A percentile compares a stretch with the other conserved stretches of the same genome.
Evolutionary conservation across 2,329 filamentous ascomycete genomes (phyloP).

Genomic region (Sclerotinia subarctica): DNA sequence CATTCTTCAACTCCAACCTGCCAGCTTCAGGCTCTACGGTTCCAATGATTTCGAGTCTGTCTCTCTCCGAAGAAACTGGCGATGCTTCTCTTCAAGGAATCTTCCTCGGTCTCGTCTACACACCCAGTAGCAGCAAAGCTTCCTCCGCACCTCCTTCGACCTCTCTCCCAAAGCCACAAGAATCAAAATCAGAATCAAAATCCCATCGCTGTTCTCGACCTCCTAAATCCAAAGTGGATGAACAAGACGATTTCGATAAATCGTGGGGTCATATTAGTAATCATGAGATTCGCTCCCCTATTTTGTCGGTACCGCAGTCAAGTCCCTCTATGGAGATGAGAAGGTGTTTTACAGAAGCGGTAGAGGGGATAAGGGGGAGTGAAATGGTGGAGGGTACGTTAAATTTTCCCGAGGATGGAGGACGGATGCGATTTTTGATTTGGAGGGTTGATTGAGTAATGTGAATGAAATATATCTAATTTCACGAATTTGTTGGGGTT

Average conservation of each 20-base stretch:
- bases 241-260: not conserved
- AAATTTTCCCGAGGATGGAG: slow-evolving; percentile 22
- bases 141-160: not conserved
- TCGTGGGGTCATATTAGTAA: not conserved
- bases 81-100: slow-evolving; percentile 13
- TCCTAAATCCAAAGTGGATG: not conserved
- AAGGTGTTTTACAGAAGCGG: slow-evolving; percentile 26
- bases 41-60: not conserved
- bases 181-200: not conserved
- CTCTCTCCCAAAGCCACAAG: not conserved
- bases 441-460: slow-evolving; percentile 31
- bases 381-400: slow-evolving; percentile 30
- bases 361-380: slow-evolving; percentile 24
- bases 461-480: too few relatives aligned
- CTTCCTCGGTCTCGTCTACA: slow-evolving; percentile 16
- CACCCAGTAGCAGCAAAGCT: not conserved
- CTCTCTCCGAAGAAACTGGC: slow-evolving; percentile 12
- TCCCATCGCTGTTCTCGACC: not conserved
- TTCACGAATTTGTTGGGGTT: not conserved
- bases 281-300: not conserved
- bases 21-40: not conserved
- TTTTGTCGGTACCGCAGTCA: not conserved
- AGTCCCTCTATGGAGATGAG: not conserved
- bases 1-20: not conserved
- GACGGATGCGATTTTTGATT: slow-evolving; percentile 31